Evolutionary conservation across 169 alveolate species (phyloP), one percentile per base, ranked within the genome.

Genomic region (Plasmodium adleri): DNA sequence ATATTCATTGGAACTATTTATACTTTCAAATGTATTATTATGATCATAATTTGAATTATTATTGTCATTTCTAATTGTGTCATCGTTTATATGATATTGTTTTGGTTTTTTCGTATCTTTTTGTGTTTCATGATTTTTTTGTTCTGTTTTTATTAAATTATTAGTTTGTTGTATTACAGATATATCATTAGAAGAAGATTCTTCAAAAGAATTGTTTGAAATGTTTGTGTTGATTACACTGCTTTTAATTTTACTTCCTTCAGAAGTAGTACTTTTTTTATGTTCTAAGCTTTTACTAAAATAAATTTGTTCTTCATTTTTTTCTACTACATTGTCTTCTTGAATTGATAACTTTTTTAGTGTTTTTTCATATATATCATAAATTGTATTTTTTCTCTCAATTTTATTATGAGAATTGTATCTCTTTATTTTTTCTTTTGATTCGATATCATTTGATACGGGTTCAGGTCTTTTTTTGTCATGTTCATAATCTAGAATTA

Each of bases 401-500:
- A 76, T 24, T 68, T 80, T 66, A 54, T 54, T 59, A 62, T 54
- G 28, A 15, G 90, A 67, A 60, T 24, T 70, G 45, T 68, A 20
- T 15, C 62, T 80, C 58, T 80, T 68, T 67, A 68, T 26, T 68
- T 80, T 68, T 67, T 68, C 72, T 67, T 15, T 20, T 67, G 76
- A 20, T 32, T 80, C 58, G 39, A 67, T 67, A 22, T 32, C 39
- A 62, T 72, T 67, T 26, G 62, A 20, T 32, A 80, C 67, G 50
- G 22, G 70, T 54, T 80, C 90, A 2, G 90, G 39, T 62, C 22
- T 62, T 15, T 39, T 66, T 13, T 67, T 56, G 28, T 80, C 83
- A 47, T 54, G 66, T 54, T 80, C 90, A 39, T 80, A 80, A 72
- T 80, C 75, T 22, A 66, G 62, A 67, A 80, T 80, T 80, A 80